Base-by-base conservation (phyloP, 148 eudicot species). In the Chenopodium formosanum region DNA sequence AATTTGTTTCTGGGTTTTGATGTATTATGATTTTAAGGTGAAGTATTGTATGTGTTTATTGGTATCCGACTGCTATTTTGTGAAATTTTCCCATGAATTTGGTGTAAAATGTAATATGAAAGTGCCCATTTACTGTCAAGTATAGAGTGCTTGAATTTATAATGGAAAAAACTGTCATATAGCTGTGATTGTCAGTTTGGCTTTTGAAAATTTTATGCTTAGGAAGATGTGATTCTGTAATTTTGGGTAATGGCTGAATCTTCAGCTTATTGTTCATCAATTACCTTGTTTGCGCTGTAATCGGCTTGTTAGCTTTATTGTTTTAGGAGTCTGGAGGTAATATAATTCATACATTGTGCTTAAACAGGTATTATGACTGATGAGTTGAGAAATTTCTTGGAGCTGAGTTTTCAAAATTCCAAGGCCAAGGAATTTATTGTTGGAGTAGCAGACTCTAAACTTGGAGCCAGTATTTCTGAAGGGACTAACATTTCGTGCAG, bases 301-400 rank as follows among this genome's bases (percentile, higher is more conserved):
- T 16, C 40, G 47, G 9, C 40, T 31, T 58, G 46, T n/a, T 14
- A 67, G 13, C 40, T 46, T 31, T n/a, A 27, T 76, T 40, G 12
- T 47, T 20, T 50, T 9, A 50, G 3, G 23, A 32, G 70, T 62
- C 44, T 27, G 34, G 46, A 29, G 47, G 19, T 37, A 23, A 69
- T 63, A 2, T 9, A 9, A 37, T 23, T 1, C 11, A 5, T 62
- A 22, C 52, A 3, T 65, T 47, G 5, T 44, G 1, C 7, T 65
- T 65, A 37, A 58, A 76, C 74, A 95, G 99, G 98, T 58, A 89
- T 93, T 22, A 91, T 95, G 97, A 93, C 98, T 40, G 97, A 93
- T 84, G 94, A 91, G 74, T 72, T 94, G 82, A 88, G 92, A 85
- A 90, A 88, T 85, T 91, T 92, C 82, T 70, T 96, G 93, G 98